Evolutionary conservation across 23 red algal species (phyloP), one percentile per base, ranked within the genome.

Genomic region (Rhodosorus marinus): DNA sequence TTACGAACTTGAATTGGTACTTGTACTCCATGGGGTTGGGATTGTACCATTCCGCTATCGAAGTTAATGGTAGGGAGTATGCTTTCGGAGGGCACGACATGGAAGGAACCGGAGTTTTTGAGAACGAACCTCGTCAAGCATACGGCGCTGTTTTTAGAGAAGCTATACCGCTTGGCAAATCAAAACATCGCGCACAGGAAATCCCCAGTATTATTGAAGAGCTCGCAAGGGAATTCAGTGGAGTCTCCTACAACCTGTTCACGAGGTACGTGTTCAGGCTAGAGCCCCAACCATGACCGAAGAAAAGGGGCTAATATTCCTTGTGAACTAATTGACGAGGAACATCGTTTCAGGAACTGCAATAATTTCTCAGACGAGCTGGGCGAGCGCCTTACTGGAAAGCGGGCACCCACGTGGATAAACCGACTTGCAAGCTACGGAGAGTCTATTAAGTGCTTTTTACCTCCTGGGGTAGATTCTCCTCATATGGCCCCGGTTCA

Each of bases 301-400:
- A n/a, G n/a, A 14, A 14, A 14, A 14, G n/a, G 14, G 14, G 14
- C 14, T 43, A 43, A 14, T 14, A 14, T 14, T 14, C 14, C 14
- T n/a, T 14, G n/a, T 14, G n/a, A 43, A 43, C n/a, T 43, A n/a
- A 14, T 43, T 14, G n/a, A 14, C n/a, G 14, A 43, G n/a, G n/a
- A 14, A 14, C 14, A 14, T 43, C 29, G 54, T 58, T 35, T 20
- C 5, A 59, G 79, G 9, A 84, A 84, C 36, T 84, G 79, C 31
- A 84, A 84, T 33, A 58, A 72, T 49, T 84, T 73, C 45, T 68
- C 79, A 22, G 64, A 62, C 33, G 65, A 72, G 47, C 58, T 84
- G 3, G 74, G 79, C 33, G 53, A 60, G 23, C 55, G 17, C 32
- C 60, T 84, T n/a, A 73, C 66, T 9, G 79, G 79, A 1, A 62